Percentiles rank a stretch among this genome's conserved stretches.
phyloP scores from a whole-genome alignment of 345 rosid genomes.

The Populus pruinosa region DNA sequence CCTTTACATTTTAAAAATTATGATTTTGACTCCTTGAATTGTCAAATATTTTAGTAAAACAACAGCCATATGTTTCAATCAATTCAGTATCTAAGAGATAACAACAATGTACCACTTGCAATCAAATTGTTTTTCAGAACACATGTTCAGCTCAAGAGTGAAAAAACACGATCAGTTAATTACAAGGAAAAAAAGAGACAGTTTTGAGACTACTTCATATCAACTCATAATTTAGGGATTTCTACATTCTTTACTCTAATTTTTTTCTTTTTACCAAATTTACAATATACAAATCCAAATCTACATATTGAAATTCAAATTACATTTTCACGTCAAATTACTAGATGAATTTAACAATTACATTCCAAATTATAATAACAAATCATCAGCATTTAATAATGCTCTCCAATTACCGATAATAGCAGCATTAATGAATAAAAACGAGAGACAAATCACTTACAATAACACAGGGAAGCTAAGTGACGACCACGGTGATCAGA shows the following conservation, averaged over 20 bases:
- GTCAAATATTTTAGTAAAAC: neutral
- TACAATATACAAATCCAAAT: neutral
- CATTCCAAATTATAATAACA: neutral
- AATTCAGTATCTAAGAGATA: neutral
- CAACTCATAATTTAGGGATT: neutral
- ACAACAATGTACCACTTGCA: neutral
- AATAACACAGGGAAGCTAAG: neutral
- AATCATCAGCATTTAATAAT: neutral
- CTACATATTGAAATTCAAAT: neutral
- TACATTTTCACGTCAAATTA: neutral
- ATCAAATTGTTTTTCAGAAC: neutral
- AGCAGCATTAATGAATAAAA: neutral
- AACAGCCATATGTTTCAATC: neutral
- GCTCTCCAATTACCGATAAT: neutral
- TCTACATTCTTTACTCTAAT: neutral
- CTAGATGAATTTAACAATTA: neutral
- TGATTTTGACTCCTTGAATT: neutral
- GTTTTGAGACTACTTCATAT: neutral
- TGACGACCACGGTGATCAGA: neutral
- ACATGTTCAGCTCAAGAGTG: neutral
- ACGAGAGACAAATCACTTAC: neutral
- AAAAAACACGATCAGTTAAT: neutral
- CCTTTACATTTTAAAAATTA: neutral
- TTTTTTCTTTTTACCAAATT: neutral
- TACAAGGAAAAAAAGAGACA: neutral